Evolutionary conservation across 352 stramenopile genomes (phyloP), one percentile per base, ranked within the genome.

Genomic region (Phytopythium mirpurense): DNA sequence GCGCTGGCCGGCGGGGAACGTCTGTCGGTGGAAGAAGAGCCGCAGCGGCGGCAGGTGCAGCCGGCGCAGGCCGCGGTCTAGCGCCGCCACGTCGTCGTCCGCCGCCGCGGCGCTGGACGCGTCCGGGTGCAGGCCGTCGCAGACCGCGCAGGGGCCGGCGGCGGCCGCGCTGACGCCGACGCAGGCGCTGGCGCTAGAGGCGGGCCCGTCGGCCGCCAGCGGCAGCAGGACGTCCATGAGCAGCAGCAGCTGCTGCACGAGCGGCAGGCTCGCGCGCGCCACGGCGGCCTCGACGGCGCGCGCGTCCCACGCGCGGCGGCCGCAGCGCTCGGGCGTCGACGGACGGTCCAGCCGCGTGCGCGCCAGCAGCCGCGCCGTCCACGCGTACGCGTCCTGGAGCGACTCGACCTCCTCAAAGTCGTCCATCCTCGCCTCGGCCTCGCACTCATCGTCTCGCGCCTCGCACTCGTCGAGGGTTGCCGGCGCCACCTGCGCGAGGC

Each of bases 21-120:
- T 77, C 21, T 87, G 66, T 9, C 48, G 60, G 27, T 78, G 67
- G 55, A 91, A 91, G 37, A 91, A 87, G 16, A 80, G 60, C 16
- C 72, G 72, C n/a, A 91, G 54, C 24, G 78, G 78, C 5, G 78
- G 81, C 34, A 91, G 52, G 56, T 91, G 81, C 31, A 91, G 67
- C 35, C 64, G 68, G 19, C 71, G 79, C 46, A 90, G 54, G 27
- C 73, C 71, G 23, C 57, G 69, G 6, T 75, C 65, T 26, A 88
- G 64, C 29, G 79, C 50, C 0, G 35, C 47, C 43, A 46, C 63
- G 14, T 55, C 56, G 21, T 51, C 5, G 47, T 24, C 7, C 36
- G 10, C n/a, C 60, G 38, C 37, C 59, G 51, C 18, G 52, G 9
- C 7, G 23, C 15, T n/a, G n/a, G n/a, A n/a, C 21, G 53, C 53